Base-by-base conservation (phyloP, 345 rosid genomes). In the Turritis glabra region DNA sequence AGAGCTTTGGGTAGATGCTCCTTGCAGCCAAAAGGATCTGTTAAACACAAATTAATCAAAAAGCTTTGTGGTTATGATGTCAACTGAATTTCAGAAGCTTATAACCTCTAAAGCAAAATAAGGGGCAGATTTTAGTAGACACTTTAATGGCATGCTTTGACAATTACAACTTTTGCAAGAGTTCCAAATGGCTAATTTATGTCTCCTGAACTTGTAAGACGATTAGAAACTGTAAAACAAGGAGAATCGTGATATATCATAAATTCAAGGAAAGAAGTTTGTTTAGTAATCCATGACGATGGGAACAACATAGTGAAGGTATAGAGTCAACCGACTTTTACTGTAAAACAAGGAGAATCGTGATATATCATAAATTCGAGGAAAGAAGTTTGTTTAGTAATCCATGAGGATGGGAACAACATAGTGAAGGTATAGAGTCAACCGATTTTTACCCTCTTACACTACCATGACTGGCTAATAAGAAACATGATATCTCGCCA, bases 21-120 rank as follows among this genome's bases (percentile, higher is more conserved):
- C 80, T 82, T 25, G 97, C 96, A 61, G 80, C 87, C 80, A 91
- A 80, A 61, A 95, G 81, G 71, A 92, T 87, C 99, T 95, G 90
- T 66, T 55, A 33, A 64, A 27, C 64, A 52, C 40, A 68, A 5
- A 44, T 15, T 5, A 62, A 69, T 19, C 23, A 22, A 14, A 40
- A 75, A 25, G 26, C 26, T 41, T 22, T 54, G 37, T 22, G 15
- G 27, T 64, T 9, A 44, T 46, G 40, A 67, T 15, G n/a, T 23
- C 71, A 55, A 30, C 41, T 3, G 7, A 38, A 26, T 18, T 55
- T 40, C 55, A 62, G 2, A 72, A 38, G 15, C 37, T 37, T 62
- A 18, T 61, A 25, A 51, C 12, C 40, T 46, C 25, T 35, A 12
- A 29, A 30, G 17, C 21, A 64, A 18, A 22, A 13, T 4, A 27